phyloP scores from a whole-genome alignment of 441 rosid genomes.

The Adansonia grandidieri region DNA sequence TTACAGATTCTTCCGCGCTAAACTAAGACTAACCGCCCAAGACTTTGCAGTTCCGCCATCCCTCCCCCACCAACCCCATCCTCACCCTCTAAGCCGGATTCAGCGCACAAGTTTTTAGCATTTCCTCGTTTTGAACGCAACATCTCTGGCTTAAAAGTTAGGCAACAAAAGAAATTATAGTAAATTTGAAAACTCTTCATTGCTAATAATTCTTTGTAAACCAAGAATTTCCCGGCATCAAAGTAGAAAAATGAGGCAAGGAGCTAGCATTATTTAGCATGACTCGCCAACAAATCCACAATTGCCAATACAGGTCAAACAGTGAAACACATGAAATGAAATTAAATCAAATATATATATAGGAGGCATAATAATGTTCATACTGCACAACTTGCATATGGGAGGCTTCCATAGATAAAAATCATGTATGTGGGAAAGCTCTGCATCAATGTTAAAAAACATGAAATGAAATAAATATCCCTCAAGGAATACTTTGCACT shows the following conservation, averaged over 20 bases:
- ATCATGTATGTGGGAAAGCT: neutral
- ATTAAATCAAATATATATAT: too few species aligned
- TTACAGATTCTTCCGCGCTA: neutral
- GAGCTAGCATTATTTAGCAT: neutral
- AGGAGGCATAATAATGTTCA: neutral
- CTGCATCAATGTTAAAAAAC: neutral
- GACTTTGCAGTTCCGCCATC: conserved; percentile 24
- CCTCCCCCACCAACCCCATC: conserved; percentile 19
- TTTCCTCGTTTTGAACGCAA: neutral
- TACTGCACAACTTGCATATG: neutral
- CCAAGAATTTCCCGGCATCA: neutral
- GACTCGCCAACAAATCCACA: neutral
- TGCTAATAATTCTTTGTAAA: neutral
- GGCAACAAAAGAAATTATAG: conserved; percentile 3
- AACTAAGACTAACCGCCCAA: neutral
- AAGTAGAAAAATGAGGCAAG: neutral
- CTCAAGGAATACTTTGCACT: neutral
- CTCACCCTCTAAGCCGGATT: neutral
- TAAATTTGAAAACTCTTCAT: neutral
- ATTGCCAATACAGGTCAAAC: too few species aligned
- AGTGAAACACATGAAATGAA: neutral
- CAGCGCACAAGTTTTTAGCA: neutral
- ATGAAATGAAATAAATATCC: too few species aligned
- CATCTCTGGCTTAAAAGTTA: neutral
- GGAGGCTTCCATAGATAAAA: neutral